Evolutionary conservation across 768 basidiomycete species (phyloP), one percentile per base, ranked within the genome.

Genomic region (Rhizopogon vulgaris): DNA sequence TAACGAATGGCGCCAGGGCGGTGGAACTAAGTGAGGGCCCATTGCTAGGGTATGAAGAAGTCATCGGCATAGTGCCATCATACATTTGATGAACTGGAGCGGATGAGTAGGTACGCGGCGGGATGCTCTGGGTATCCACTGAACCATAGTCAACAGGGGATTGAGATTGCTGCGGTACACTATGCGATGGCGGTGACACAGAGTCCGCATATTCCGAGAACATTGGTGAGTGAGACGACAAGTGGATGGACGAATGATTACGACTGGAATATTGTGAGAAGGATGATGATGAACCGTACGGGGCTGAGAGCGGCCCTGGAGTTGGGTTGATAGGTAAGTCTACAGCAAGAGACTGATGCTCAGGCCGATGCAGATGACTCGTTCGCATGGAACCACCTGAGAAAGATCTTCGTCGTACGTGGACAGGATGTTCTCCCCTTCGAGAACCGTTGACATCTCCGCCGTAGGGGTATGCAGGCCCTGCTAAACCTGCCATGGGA

Each of bases 401-500:
- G 37, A 62, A 62, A 6, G 72, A 69, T 43, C 63, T 65, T 56
- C 66, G 65, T 22, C 64, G 66, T 15, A 56, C 41, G 24, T 56
- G 58, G 15, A 39, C 48, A 10, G 58, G 55, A 34, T 59, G 59
- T n/a, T 60, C 56, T 22, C 52, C 54, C 43, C 54, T 57, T 34
- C 46, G 52, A 41, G 56, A 49, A 17, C 62, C 58, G 3, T 49
- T 49, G 28, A n/a, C 38, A 6, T 70, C 62, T 11, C 55, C 61
- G 9, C 55, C 57, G 37, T 70, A 70, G 17, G 59, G 64, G 52
- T 69, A 67, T 15, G 55, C 61, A 18, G 68, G 45, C 24, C 54
- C 58, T 18, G 61, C 53, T 27, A 76, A 56, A 50, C 58, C 45
- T 18, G 64, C 64, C 60, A 73, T 56, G 36, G 73, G 70, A 2